Conservation (phyloP, 208 protist genomes). For the Leishmania major region DNA sequence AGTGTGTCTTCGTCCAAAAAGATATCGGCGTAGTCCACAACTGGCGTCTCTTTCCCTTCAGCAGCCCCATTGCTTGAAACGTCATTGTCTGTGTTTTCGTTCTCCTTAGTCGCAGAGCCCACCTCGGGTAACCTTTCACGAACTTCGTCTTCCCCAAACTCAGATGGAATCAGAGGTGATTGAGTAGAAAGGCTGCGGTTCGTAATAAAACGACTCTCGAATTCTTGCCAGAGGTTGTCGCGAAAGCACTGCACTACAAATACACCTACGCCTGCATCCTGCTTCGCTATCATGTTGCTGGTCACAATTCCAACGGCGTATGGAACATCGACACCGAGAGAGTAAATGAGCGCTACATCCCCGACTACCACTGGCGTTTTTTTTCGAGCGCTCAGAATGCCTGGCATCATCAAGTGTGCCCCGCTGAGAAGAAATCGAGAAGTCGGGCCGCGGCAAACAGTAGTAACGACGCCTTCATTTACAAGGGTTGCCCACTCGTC, state of each 20-base stretch:
- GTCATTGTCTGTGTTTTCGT: background rate
- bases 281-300: conserved; percentile 25
- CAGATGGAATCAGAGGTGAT: conserved; percentile 12
- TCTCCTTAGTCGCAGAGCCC: background rate
- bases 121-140: background rate
- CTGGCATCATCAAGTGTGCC: conserved; percentile 85
- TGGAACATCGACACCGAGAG: conserved; percentile 37
- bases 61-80: background rate
- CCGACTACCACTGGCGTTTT: conserved; percentile 4
- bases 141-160: conserved; percentile 39
- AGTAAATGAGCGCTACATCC: conserved; percentile 46
- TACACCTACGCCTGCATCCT: conserved; percentile 50
- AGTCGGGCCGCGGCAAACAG: conserved; percentile 58
- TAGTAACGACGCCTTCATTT: conserved; percentile 17
- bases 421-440: conserved; percentile 70
- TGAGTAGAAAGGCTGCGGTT: conserved; percentile 26
- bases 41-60: background rate
- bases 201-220: conserved; percentile 40
- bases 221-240: conserved; percentile 67
- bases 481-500: conserved; percentile 29
- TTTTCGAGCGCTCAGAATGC: conserved; percentile 36
- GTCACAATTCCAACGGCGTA: conserved; percentile 76
- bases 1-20: conserved; percentile 44
- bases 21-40: conserved; percentile 1
- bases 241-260: conserved; percentile 63